Evolutionary conservation across 2,329 filamentous ascomycete genomes (phyloP).

Genomic region (Colletotrichum scovillei): DNA sequence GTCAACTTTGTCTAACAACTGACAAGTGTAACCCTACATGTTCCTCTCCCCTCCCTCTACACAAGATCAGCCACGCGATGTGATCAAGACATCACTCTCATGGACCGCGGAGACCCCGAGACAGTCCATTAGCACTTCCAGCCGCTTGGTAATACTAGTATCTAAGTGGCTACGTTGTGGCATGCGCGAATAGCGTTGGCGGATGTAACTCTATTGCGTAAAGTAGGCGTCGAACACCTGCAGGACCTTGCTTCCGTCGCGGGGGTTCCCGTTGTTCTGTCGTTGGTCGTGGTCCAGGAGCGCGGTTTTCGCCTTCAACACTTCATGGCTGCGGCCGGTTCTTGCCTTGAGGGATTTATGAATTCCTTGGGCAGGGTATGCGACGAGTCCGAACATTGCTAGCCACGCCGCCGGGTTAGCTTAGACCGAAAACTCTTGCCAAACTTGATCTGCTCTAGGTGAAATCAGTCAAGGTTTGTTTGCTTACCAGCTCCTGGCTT

Average conservation of each 20-base stretch:
- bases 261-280: not conserved
- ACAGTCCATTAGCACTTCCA: not conserved
- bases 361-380: conserved; percentile 46
- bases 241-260: conserved; percentile 7
- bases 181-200: not conserved
- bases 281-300: not conserved
- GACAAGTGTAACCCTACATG: not conserved
- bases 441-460: not conserved
- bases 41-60: not conserved
- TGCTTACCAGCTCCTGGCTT: conserved; percentile 42
- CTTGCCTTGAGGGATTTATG: conserved; percentile 44
- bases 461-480: not conserved
- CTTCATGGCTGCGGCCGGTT: not conserved
- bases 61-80: no score
- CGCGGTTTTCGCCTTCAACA: conserved; percentile 7
- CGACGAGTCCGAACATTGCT: conserved; percentile 43
- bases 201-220: conserved; percentile 9
- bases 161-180: not conserved
- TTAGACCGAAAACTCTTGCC: not conserved
- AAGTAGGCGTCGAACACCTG: conserved; percentile 19
- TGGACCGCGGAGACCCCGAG: not conserved
- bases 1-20: not conserved
- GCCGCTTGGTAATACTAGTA: not conserved
- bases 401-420: not conserved
- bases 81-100: not conserved